A percentile compares a stretch with the other conserved stretches of the same genome.
phyloP scores from a whole-genome alignment of 345 rosid species.

The Excoecaria cochinchinensis region DNA sequence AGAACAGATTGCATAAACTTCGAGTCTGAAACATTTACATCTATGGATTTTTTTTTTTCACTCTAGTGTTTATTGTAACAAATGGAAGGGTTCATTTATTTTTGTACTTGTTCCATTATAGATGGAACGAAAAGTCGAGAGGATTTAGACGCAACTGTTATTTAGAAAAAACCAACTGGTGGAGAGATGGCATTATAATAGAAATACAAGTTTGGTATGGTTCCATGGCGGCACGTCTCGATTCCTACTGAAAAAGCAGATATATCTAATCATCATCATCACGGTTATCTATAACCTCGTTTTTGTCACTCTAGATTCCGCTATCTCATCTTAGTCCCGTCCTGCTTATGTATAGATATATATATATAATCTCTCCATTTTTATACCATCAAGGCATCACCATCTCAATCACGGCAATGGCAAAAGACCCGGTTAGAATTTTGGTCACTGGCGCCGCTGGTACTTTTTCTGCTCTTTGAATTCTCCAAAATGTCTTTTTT shows the following conservation, averaged over 20 bases:
- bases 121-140: too few species aligned
- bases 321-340: constrained; percentile 15
- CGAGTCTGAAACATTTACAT: too few species aligned
- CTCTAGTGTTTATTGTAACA: too few species aligned
- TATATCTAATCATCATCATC: background rate
- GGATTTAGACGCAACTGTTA: too few species aligned
- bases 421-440: constrained; percentile 23
- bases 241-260: background rate
- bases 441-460: constrained; percentile 41
- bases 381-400: background rate
- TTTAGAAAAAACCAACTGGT: too few species aligned
- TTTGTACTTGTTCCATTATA: too few species aligned
- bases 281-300: constrained; percentile 20
- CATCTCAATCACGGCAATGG: constrained; percentile 14
- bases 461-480: background rate
- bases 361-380: background rate
- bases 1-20: too few species aligned
- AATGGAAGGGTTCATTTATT: too few species aligned
- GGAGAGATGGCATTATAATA: too few species aligned
- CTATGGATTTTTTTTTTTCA: too few species aligned
- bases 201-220: too few species aligned
- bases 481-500: background rate
- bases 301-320: constrained; percentile 9
- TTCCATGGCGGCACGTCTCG: background rate
- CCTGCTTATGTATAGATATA: background rate